A percentile compares a stretch with the other conserved stretches of the same genome.
These are phyloP conservation scores for Linum tenue DNA, from an alignment of 345 rosid genomes.

Conservation along the genomic window DNA sequence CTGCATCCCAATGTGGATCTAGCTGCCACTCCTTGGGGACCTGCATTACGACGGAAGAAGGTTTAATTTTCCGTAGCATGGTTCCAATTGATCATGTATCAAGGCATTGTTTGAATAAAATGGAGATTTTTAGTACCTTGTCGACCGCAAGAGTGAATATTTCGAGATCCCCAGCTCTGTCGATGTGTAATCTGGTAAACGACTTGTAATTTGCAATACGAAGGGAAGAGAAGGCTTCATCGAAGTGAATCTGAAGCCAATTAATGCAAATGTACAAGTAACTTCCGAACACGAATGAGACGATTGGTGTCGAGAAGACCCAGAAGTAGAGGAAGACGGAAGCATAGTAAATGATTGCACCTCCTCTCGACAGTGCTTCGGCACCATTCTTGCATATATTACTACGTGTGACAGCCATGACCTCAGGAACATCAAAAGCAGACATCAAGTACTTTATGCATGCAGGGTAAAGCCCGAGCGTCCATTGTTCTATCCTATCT, in stretches of 20 bases:
- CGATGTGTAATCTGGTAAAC: constrained; percentile 81
- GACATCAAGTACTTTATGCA: constrained; percentile 99
- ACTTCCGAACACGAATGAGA: constrained; percentile 91
- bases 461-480: constrained; percentile 95
- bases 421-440: constrained; percentile 98
- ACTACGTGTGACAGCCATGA: constrained; percentile 89
- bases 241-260: constrained; percentile 96
- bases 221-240: constrained; percentile 97
- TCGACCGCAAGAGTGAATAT: constrained; percentile 94
- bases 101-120: not conserved
- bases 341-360: constrained; percentile 80
- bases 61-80: not conserved
- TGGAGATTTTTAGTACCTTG: constrained; percentile 43
- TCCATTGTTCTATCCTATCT: constrained; percentile 93
- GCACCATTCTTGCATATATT: constrained; percentile 81
- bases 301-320: constrained; percentile 96
- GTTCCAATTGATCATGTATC: not conserved
- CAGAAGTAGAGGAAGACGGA: constrained; percentile 96
- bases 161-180: constrained; percentile 60
- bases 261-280: constrained; percentile 91
- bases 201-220: constrained; percentile 97
- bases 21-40: constrained; percentile 93
- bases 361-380: constrained; percentile 68
- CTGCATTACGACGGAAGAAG: constrained; percentile 21
- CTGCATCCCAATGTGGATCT: constrained; percentile 71